phyloP scores from a whole-genome alignment of 176 grass and related monocot species.

The Eleusine indica region DNA sequence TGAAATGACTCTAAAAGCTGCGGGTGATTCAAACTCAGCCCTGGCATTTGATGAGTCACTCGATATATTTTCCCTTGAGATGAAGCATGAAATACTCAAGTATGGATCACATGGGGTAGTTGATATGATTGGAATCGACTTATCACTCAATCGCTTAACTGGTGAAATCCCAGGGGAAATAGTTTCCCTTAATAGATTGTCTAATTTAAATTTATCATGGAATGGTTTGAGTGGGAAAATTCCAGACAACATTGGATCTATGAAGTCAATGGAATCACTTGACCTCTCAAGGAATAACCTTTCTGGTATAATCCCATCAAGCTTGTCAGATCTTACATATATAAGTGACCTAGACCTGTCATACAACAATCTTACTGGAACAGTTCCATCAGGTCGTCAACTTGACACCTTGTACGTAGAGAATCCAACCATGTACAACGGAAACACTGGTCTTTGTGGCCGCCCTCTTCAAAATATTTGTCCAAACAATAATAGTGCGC shows the following conservation, averaged over 20 bases:
- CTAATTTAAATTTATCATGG: constrained; percentile 15
- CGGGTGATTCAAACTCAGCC: not conserved
- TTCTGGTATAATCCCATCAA: not conserved
- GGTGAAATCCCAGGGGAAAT: constrained; percentile 19
- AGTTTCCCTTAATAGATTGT: not conserved
- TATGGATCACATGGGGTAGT: not conserved
- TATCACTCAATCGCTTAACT: not conserved
- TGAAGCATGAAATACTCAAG: constrained; percentile 11
- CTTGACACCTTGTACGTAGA: constrained; percentile 17
- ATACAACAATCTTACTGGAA: not conserved
- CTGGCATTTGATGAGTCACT: not conserved
- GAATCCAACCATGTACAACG: constrained; percentile 31
- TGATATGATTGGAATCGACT: not conserved
- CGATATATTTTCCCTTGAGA: not conserved
- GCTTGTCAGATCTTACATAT: not conserved
- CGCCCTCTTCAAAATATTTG: constrained; percentile 4
- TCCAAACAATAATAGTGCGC: not conserved
- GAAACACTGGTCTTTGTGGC: constrained; percentile 32
- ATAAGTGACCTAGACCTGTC: not conserved
- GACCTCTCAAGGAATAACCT: constrained; percentile 44
- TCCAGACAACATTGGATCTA: not conserved
- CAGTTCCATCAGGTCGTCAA: constrained; percentile 35
- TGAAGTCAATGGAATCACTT: constrained; percentile 52
- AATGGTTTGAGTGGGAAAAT: not conserved
- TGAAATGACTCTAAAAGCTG: not conserved